Conservation (phyloP, 2,329 filamentous ascomycete genomes). For the Achaetomium macrosporum region DNA sequence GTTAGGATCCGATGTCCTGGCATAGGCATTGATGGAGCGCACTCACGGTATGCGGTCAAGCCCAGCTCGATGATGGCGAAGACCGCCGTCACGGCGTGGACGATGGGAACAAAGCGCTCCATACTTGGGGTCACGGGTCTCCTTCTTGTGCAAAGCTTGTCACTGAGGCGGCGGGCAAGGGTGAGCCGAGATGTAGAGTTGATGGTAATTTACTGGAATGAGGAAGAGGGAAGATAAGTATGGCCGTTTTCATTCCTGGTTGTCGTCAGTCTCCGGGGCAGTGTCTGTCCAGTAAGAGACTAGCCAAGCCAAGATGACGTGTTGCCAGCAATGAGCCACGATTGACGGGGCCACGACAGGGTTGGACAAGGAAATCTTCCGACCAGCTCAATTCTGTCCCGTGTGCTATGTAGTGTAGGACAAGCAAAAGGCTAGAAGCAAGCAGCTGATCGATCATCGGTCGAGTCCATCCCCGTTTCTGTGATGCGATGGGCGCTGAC, state of each 20-base stretch:
- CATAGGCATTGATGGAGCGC: slow-evolving; percentile 8
- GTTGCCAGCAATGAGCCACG: slow-evolving; percentile 4
- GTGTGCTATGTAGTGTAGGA: too few species aligned
- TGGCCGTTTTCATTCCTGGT: not conserved
- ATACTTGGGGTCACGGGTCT: slow-evolving; percentile 31
- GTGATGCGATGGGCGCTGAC: too few species aligned
- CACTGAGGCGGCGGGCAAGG: not conserved
- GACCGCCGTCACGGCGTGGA: slow-evolving; percentile 61
- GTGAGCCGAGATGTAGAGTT: not conserved
- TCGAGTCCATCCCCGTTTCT: too few species aligned
- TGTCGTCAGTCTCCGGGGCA: slow-evolving; percentile 1
- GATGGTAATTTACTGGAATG: not conserved
- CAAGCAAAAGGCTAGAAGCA: too few species aligned
- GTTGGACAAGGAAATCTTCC: too few species aligned
- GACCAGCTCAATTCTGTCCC: too few species aligned
- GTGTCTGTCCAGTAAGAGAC: not conserved
- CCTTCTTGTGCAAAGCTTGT: not conserved
- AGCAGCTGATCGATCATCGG: too few species aligned
- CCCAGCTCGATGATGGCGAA: slow-evolving; percentile 71
- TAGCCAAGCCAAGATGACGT: slow-evolving; percentile 9
- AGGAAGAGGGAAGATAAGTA: not conserved
- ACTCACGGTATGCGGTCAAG: slow-evolving; percentile 63
- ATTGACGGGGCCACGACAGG: not conserved
- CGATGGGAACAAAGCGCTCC: slow-evolving; percentile 53
- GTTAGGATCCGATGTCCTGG: slow-evolving; percentile 4